These are phyloP conservation scores for Hemileccinum impolitum DNA, from an alignment of 768 basidiomycete genomes.

Conservation along the genomic window DNA sequence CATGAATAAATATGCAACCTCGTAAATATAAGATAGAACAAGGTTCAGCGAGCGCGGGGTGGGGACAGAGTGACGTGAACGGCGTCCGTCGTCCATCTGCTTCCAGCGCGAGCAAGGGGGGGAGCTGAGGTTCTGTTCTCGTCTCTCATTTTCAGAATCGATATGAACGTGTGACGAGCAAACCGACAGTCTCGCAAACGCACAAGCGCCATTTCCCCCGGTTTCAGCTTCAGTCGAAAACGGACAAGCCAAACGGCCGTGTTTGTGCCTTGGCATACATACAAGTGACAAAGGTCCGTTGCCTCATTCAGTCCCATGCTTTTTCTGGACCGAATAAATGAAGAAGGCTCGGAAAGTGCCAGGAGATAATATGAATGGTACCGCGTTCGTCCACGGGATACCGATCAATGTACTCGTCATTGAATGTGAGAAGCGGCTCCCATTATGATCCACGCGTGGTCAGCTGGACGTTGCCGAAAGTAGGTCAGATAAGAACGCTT, in stretches of 20 bases:
- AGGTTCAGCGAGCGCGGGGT: too few relatives aligned
- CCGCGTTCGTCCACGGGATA: background rate
- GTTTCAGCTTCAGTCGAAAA: background rate
- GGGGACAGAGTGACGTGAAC: background rate
- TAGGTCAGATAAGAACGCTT: slow-evolving; percentile 3
- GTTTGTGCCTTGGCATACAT: background rate
- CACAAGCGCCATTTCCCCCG: too few relatives aligned
- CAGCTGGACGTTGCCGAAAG: background rate
- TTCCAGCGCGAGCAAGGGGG: too few relatives aligned
- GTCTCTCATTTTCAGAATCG: too few relatives aligned
- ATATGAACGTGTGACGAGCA: background rate
- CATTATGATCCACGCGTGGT: background rate
- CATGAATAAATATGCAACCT: too few relatives aligned
- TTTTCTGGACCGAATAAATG: background rate
- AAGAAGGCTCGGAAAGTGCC: slow-evolving; percentile 16
- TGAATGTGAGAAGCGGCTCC: background rate
- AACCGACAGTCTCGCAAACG: too few relatives aligned
- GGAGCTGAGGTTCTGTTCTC: too few relatives aligned
- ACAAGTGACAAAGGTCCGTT: background rate
- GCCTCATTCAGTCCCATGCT: slow-evolving; percentile 4
- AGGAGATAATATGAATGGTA: background rate
- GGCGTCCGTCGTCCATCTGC: background rate
- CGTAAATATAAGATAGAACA: too few relatives aligned
- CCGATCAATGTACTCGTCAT: background rate
- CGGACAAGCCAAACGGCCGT: background rate